Base-by-base conservation (phyloP, 495 filamentous ascomycete genomes). In the Cairneyella variabilis region DNA sequence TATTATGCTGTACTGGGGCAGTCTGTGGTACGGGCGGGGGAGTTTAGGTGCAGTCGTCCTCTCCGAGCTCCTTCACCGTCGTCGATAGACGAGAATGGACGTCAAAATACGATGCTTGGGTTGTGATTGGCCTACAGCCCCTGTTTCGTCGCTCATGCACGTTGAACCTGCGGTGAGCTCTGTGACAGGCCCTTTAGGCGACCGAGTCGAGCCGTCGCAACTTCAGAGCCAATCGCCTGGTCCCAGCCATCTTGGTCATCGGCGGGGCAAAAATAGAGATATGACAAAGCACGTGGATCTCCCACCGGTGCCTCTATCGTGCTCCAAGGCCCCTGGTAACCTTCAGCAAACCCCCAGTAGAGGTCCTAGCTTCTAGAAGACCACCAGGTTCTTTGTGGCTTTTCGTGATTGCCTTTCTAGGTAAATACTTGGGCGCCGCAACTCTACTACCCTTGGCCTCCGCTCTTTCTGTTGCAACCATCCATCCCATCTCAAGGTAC, bases 211-310 rank as follows among this genome's bases (percentile, higher is more conserved):
- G 16, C 37, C 21, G 47, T 53, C 30, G 48, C 14, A 50, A n/a
- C 12, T 10, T 28, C 1, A 2, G 8, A 21, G 28, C 51, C 51
- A 51, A 39, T 51, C 39, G 38, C 39, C 36, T 23, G 1, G 21
- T 20, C n/a, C 30, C 41, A 28, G 18, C 23, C 18, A 45, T 53
- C 51, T 59, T 59, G 53, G 56, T 54, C 20, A 63, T 59, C 48
- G 51, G 18, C 2, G 32, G 23, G 36, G 32, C 53, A 59, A 63
- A 63, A 63, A 63, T 59, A 63, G 53, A 63, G 46, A 54, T 53
- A 59, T 63, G 48, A 63, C 60, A 49, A 63, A 63, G 56, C 56
- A 50, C 60, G 56, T 59, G 56, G 45, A 37, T n/a, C 41, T 38
- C 40, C 22, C 12, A 45, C 7, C 40, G n/a, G 14, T 38, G 7